phyloP scores from a whole-genome alignment of 139 green algal genomes.

The Chlorella ohadii region DNA sequence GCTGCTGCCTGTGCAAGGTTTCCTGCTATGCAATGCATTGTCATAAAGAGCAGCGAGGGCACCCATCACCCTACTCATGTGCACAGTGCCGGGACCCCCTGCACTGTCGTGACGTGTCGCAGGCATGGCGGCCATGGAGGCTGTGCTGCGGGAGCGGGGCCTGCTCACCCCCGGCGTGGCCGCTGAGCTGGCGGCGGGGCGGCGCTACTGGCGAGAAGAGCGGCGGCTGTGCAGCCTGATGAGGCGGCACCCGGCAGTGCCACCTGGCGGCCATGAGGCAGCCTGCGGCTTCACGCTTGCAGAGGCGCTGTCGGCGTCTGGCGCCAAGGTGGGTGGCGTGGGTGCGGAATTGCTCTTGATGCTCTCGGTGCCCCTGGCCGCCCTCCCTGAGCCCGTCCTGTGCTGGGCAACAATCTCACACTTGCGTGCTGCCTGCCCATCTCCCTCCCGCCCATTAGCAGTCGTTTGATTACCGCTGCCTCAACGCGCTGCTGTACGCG shows the following conservation, averaged over 20 bases:
- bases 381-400: no score
- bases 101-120: neutral
- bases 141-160: conserved; percentile 14
- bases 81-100: no score
- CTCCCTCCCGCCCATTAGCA: no score
- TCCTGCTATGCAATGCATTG: no score
- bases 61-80: no score
- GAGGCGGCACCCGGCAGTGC: neutral
- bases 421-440: no score
- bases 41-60: no score
- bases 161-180: conserved; percentile 44
- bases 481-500: conserved; percentile 52
- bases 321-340: conserved; percentile 48
- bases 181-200: conserved; percentile 64
- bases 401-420: no score
- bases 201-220: conserved; percentile 76
- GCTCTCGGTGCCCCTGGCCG: no score
- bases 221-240: conserved; percentile 58
- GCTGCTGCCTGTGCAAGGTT: no score
- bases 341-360: no score
- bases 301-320: conserved; percentile 61
- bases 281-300: conserved; percentile 41
- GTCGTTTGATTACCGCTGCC: conserved; percentile 81
- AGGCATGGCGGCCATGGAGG: neutral
- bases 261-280: neutral